Base-by-base conservation (phyloP, 176 grass and related monocot genomes). In the Urochloa ruziziensis region DNA sequence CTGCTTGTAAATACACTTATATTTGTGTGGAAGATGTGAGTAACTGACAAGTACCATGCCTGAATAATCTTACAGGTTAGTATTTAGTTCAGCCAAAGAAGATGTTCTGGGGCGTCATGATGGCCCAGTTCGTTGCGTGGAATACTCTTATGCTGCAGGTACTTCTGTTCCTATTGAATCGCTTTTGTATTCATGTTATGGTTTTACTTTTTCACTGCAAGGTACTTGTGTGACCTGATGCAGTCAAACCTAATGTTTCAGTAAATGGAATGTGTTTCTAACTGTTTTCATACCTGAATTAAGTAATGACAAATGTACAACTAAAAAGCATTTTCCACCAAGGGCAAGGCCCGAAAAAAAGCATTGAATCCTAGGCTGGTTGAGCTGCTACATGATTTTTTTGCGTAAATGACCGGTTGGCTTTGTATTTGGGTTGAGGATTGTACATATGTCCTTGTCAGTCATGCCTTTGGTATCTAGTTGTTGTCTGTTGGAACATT, bases 121-220 rank as follows among this genome's bases (percentile, higher is more conserved):
- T 90, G 93, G 80, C 83, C 91, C 96, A 59, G 96, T 99, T 74
- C 93, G 96, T 24, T 99, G 96, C 4, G 87, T 94, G 75, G 96
- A 99, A 70, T 99, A 99, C 73, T 99, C 96, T 71, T 99, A 96
- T 81, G 87, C 93, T 85, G 83, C 96, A 88, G 96, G 96, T 98
- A 89, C 32, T 39, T 85, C 1, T 79, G n/a, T 47, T 75, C 35
- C 40, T 74, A 6, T 60, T 86, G 30, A 67, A 67, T 74, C 81
- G 13, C 36, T 62, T 72, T 72, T 70, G 32, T 2, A 14, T 15
- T 62, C 67, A 43, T 36, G 12, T 69, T 71, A 67, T 51, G 15
- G 62, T 25, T 46, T 43, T 36, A 13, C 1, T 39, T 71, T 76
- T 53, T 21, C 23, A 23, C 23, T 37, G 21, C 24, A 29, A 42